These are phyloP conservation scores for Eutypella sp. DNA, from an alignment of 2,329 filamentous ascomycete genomes.

Conservation along the genomic window DNA sequence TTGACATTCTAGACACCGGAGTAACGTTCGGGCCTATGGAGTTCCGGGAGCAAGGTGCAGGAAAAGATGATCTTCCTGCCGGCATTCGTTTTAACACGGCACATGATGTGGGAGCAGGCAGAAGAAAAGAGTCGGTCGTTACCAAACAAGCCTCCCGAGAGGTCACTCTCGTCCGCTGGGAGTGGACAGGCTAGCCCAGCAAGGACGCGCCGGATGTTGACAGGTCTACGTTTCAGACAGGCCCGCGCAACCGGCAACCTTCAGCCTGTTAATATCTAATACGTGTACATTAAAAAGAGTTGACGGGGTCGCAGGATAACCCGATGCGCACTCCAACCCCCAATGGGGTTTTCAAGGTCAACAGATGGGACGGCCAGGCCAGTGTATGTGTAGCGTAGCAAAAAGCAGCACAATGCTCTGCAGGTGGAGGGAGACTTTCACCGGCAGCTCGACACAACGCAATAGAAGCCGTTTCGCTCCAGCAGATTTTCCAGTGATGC, in stretches of 20 bases:
- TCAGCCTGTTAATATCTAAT: conserved; percentile 40
- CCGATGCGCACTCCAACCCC: not conserved
- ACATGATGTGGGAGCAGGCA: conserved; percentile 15
- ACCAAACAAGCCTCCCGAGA: conserved; percentile 11
- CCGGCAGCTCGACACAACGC: too few species aligned
- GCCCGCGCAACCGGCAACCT: conserved; percentile 21
- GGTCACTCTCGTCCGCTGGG: conserved; percentile 23
- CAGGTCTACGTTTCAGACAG: conserved; percentile 16
- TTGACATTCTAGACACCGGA: conserved; percentile 42
- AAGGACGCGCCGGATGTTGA: conserved; percentile 18
- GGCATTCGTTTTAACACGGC: conserved; percentile 42
- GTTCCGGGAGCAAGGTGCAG: conserved; percentile 41
- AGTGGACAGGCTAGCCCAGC: conserved; percentile 31
- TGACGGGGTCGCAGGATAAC: conserved; percentile 15
- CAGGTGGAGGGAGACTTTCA: too few species aligned
- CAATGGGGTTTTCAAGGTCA: not conserved
- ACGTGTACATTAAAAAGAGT: conserved; percentile 31
- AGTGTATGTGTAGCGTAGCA: not conserved
- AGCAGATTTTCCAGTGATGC: too few species aligned
- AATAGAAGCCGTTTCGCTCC: too few species aligned
- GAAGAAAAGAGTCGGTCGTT: conserved; percentile 7
- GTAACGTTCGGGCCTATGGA: conserved; percentile 36
- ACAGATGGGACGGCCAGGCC: not conserved
- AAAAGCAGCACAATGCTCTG: too few species aligned
- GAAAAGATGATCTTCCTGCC: conserved; percentile 32